Conservation (phyloP, 1,284 basidiomycete genomes). For the Volvariella surrecta region DNA sequence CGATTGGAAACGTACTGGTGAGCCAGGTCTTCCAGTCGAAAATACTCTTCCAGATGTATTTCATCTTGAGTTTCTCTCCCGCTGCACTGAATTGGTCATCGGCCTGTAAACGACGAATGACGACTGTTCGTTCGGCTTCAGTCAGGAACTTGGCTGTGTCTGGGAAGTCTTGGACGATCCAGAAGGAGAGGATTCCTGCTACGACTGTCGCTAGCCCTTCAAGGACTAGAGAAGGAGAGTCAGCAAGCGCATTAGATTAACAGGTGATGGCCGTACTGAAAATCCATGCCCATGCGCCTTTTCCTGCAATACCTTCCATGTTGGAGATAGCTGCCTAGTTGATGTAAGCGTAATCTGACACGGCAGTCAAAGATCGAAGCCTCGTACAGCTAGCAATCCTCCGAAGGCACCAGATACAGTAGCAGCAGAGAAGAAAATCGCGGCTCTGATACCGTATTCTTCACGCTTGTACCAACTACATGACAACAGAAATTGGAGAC, state of each 20-base stretch:
- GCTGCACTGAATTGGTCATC: slow-evolving; percentile 69
- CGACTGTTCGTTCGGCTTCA: slow-evolving; percentile 58
- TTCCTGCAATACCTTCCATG: slow-evolving; percentile 59
- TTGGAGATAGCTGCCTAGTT: slow-evolving; percentile 56
- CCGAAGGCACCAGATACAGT: slow-evolving; percentile 68
- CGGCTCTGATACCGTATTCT: slow-evolving; percentile 56
- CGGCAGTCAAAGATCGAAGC: slow-evolving; percentile 1
- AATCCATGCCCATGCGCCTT: slow-evolving; percentile 64
- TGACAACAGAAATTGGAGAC: background rate
- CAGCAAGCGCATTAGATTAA: background rate
- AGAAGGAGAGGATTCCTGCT: slow-evolving; percentile 60
- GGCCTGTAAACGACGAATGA: slow-evolving; percentile 58
- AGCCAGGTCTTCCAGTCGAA: slow-evolving; percentile 72
- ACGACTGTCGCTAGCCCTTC: slow-evolving; percentile 52
- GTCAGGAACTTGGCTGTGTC: slow-evolving; percentile 71
- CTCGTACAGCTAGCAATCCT: slow-evolving; percentile 51
- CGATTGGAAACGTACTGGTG: slow-evolving; percentile 33
- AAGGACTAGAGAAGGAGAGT: slow-evolving; percentile 17
- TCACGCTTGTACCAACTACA: slow-evolving; percentile 59
- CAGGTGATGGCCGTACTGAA: slow-evolving; percentile 32
- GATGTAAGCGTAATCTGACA: background rate
- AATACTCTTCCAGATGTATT: slow-evolving; percentile 53
- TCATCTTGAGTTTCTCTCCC: slow-evolving; percentile 54
- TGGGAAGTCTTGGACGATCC: slow-evolving; percentile 76
- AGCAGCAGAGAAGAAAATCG: slow-evolving; percentile 69